Evolutionary conservation across 139 green algal genomes (phyloP), one percentile per base, ranked within the genome.

Genomic region (Chlamydomonas sphaeroides): DNA sequence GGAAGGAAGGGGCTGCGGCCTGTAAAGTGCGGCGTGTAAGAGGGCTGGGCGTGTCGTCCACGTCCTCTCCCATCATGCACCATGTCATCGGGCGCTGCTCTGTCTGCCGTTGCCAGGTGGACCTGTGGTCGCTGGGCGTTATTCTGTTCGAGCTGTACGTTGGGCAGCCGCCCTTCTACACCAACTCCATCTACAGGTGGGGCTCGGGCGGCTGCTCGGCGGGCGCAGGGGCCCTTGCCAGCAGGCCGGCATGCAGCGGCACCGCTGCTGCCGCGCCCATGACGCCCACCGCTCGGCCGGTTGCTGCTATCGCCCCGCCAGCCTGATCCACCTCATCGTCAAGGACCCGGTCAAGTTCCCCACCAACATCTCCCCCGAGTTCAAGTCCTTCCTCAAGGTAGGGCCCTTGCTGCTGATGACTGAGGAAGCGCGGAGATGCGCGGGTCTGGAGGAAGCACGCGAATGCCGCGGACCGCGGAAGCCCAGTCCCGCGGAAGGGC

Each of bases 141-240:
- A 99, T 99, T 74, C 88, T 99, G 75, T 99, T 98, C 70, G 97
- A 99, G 96, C 93, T 99, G 42, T 98, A 92, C 80, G 92, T 96
- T 42, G 97, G 97, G 0, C 91, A 98, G 89, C 97, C 97, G 33
- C 97, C 97, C 68, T 99, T 99, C 86, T 99, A 98, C 90, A 99
- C 97, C 80, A 99, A 98, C 89, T 97, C 91, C 78, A 98, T 99
- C 71, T 98, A 98, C 90, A 74, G 62, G 76, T 80, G 57, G 18
- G 63, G 49, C 14, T 14, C 14, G 45, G 10, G 10, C 45, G 45
- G 59, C 28, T 38, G 59, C 59, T 36, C 11, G 45, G 45, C 10
- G 45, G 45, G 45, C 45, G 45, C 10, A 51, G 45, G n/a, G n/a
- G n/a, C n/a, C n/a, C n/a, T n/a, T n/a, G n/a, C 10, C 45, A 8